Conservation (phyloP, 345 rosid genomes). For the Syzygium grande region DNA sequence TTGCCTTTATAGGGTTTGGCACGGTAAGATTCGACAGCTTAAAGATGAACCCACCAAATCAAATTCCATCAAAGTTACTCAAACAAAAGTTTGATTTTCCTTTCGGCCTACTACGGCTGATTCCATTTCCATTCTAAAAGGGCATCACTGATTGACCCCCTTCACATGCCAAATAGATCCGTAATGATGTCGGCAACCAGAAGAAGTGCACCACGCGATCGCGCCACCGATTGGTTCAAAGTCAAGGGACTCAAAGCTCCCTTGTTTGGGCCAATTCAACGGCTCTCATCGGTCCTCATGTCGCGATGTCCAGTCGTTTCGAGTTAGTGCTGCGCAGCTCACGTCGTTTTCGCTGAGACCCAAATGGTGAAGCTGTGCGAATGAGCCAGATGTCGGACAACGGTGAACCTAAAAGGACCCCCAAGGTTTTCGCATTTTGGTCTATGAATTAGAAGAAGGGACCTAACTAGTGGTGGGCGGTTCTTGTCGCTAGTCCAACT, state of each 20-base stretch:
- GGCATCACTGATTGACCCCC: neutral
- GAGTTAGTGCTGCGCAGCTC: neutral
- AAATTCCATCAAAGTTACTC: neutral
- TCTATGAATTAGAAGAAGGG: neutral
- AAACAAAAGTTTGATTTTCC: neutral
- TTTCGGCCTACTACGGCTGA: neutral
- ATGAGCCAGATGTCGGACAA: neutral
- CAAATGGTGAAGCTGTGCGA: neutral
- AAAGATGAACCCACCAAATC: neutral
- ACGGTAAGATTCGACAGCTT: neutral
- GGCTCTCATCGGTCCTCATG: neutral
- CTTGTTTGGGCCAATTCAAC: neutral
- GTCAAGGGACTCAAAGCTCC: neutral
- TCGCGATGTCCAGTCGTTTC: neutral
- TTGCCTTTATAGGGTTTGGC: neutral
- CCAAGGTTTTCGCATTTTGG: neutral
- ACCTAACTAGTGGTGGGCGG: too few relatives aligned
- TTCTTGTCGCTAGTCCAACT: neutral
- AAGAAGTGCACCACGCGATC: neutral
- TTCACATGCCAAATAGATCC: neutral
- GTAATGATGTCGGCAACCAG: neutral
- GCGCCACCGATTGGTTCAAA: neutral
- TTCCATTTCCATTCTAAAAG: neutral
- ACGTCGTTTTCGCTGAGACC: neutral
- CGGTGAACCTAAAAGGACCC: neutral